phyloP scores from a whole-genome alignment of 805 yeast species.

The Spathaspora hagerdaliae region DNA sequence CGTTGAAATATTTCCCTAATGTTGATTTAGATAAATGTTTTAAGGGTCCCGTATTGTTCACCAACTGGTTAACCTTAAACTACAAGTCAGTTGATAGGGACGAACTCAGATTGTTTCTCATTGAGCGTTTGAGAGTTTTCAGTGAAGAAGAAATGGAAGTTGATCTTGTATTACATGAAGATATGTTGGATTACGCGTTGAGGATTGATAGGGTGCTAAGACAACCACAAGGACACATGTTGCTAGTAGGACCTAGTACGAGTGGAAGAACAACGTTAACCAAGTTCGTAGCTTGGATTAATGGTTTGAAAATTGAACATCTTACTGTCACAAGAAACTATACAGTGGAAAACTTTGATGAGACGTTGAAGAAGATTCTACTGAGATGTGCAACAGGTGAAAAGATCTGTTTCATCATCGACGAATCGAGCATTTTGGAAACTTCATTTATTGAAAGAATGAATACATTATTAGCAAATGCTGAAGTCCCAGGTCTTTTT shows the following conservation, averaged over 20 bases:
- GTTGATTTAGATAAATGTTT: conserved; percentile 32
- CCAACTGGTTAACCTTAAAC: conserved; percentile 68
- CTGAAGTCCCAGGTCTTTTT: conserved; percentile 88
- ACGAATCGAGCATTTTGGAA: conserved; percentile 74
- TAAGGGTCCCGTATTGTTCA: conserved; percentile 55
- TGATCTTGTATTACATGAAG: conserved; percentile 60
- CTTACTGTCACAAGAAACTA: conserved; percentile 55
- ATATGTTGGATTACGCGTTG: conserved; percentile 67
- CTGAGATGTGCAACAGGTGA: conserved; percentile 47
- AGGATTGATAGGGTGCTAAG: conserved; percentile 77
- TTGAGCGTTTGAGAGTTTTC: conserved; percentile 63
- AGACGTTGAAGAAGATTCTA: conserved; percentile 52
- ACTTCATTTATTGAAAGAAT: conserved; percentile 82
- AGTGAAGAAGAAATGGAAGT: conserved; percentile 73
- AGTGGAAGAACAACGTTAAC: conserved; percentile 77
- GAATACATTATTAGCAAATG: conserved; percentile 90
- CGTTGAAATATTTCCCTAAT: conserved; percentile 43
- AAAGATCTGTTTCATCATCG: conserved; percentile 66
- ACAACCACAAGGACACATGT: conserved; percentile 88
- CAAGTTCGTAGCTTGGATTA: conserved; percentile 88
- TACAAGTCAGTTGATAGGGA: conserved; percentile 52
- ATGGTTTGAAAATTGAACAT: conserved; percentile 62
- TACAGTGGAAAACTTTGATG: conserved; percentile 62
- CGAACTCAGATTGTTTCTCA: conserved; percentile 51
- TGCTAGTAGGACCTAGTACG: conserved; percentile 76